Evolutionary conservation across 305 asterid genomes (phyloP).

Genomic region (Andrographis paniculata): DNA sequence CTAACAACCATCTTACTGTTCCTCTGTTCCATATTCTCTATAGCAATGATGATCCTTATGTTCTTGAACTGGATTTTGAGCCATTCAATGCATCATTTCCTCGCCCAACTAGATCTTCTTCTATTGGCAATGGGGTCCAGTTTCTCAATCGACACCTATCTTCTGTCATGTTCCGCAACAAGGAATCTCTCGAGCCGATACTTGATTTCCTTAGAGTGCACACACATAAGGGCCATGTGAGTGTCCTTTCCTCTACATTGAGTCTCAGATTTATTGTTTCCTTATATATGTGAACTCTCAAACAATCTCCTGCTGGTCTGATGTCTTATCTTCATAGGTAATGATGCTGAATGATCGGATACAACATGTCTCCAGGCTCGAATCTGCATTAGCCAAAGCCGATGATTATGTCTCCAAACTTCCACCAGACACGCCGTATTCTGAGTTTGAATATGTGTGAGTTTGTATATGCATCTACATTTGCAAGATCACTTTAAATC

Average conservation of each 20-base stretch:
- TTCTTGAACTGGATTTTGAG: slow-evolving; percentile 96
- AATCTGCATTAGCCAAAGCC: slow-evolving; percentile 67
- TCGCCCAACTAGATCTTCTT: slow-evolving; percentile 82
- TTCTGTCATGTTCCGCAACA: slow-evolving; percentile 84
- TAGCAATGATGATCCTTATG: slow-evolving; percentile 46
- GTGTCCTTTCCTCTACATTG: slow-evolving; percentile 15
- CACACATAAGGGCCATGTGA: slow-evolving; percentile 81
- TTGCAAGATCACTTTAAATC: too few relatives aligned
- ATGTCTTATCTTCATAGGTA: slow-evolving; percentile 32
- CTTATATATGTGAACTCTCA: too few relatives aligned
- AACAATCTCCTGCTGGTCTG: slow-evolving; percentile 3
- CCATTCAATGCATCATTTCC: slow-evolving; percentile 93
- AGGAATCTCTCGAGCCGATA: slow-evolving; percentile 81
- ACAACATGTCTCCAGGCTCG: slow-evolving; percentile 68
- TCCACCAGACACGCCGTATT: slow-evolving; percentile 56
- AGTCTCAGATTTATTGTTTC: not conserved
- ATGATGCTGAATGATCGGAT: slow-evolving; percentile 93
- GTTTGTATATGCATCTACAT: slow-evolving; percentile 24
- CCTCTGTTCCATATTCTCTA: slow-evolving; percentile 19
- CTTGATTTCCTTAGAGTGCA: slow-evolving; percentile 89
- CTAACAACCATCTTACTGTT: slow-evolving; percentile 1
- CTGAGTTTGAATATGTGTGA: slow-evolving; percentile 79
- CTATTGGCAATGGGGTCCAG: slow-evolving; percentile 94
- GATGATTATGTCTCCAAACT: slow-evolving; percentile 70
- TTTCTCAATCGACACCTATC: slow-evolving; percentile 98